These are phyloP conservation scores for Spergularia marina DNA, from an alignment of 148 eudicot species.

Conservation along the genomic window DNA sequence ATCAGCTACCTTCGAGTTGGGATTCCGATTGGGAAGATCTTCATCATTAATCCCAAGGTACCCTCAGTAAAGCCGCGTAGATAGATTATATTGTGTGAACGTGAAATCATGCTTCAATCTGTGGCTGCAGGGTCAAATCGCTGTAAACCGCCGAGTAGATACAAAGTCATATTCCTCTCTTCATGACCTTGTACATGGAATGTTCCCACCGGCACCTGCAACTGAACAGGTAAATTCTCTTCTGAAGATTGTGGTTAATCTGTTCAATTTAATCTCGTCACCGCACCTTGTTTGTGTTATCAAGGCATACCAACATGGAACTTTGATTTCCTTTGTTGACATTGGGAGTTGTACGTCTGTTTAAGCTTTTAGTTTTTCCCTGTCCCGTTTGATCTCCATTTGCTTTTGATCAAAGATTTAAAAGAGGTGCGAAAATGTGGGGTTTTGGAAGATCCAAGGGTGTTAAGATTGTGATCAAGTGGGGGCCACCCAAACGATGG, in stretches of 20 bases:
- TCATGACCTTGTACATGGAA: constrained; percentile 71
- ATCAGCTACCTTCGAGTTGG: constrained; percentile 90
- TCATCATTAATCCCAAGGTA: constrained; percentile 96
- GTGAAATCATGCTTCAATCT: neutral
- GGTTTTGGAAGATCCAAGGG: no score
- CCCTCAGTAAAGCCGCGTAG: neutral
- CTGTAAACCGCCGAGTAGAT: constrained; percentile 61
- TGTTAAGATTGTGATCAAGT: no score
- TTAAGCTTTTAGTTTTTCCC: neutral
- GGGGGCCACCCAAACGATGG: no score
- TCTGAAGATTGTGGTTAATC: constrained; percentile 4
- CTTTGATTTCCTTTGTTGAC: neutral
- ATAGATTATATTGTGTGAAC: neutral
- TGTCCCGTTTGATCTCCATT: no score
- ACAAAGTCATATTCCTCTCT: constrained; percentile 82
- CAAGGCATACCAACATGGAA: neutral
- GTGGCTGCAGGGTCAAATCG: constrained; percentile 76
- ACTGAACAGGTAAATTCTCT: constrained; percentile 58
- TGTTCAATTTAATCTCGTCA: neutral
- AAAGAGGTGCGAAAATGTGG: no score
- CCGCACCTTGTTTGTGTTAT: neutral
- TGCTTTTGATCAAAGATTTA: no score
- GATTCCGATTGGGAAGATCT: constrained; percentile 81
- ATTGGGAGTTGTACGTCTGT: neutral
- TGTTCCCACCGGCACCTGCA: constrained; percentile 66